Conservation (phyloP, 129 eudicot genomes). For the Pulicaria dysenterica region DNA sequence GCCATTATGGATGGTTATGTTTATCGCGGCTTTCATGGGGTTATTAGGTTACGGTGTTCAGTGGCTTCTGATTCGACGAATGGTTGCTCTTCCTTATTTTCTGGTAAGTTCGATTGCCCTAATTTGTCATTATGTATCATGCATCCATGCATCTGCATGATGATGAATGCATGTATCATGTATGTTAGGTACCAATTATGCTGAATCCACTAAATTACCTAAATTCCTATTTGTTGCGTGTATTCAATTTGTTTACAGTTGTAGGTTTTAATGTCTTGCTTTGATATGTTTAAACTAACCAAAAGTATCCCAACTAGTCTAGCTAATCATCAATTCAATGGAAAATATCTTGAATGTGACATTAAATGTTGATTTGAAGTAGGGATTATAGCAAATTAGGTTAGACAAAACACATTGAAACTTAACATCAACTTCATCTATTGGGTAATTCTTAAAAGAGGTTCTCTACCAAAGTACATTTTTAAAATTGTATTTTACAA, state of each 20-base stretch:
- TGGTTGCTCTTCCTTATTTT: conserved; percentile 62
- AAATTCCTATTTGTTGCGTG: not conserved
- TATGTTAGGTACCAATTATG: too few relatives aligned
- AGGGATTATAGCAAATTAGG: not conserved
- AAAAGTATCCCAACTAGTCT: not conserved
- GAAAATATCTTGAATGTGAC: not conserved
- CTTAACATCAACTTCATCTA: too few relatives aligned
- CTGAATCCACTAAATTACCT: not conserved
- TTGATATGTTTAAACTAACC: conserved; percentile 7
- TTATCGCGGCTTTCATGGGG: conserved; percentile 76
- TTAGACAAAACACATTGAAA: not conserved
- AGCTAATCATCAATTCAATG: not conserved
- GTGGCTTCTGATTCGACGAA: conserved; percentile 60
- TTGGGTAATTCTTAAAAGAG: too few relatives aligned
- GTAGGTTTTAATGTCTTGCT: conserved; percentile 4
- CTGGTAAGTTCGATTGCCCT: conserved; percentile 45
- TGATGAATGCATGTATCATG: conserved; percentile 8
- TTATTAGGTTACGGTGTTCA: conserved; percentile 80
- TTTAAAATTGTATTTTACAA: too few relatives aligned
- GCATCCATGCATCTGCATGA: conserved; percentile 14
- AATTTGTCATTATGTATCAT: not conserved
- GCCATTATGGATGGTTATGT: conserved; percentile 73
- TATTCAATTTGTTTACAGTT: not conserved
- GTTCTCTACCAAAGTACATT: too few relatives aligned
- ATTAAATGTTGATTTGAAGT: not conserved